Conservation (phyloP, 1,284 basidiomycete species). For the Microbotryum scabiosae region DNA sequence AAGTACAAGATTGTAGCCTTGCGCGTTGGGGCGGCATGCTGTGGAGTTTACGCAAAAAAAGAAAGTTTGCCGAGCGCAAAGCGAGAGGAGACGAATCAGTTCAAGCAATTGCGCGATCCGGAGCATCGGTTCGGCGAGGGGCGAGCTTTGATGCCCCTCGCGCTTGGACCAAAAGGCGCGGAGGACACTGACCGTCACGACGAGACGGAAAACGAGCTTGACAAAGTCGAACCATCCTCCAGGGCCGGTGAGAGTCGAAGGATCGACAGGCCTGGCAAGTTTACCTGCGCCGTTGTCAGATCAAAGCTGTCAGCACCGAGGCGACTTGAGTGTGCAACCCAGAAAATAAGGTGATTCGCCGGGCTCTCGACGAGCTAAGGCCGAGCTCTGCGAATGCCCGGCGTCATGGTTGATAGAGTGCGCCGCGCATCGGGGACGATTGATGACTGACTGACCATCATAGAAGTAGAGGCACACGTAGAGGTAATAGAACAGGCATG, state of each 20-base stretch:
- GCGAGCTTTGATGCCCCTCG: neutral
- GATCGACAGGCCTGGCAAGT: conserved; percentile 8
- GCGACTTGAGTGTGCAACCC: neutral
- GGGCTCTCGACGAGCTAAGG: neutral
- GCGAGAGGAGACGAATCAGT: neutral
- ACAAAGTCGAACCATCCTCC: conserved; percentile 28
- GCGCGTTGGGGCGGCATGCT: conserved; percentile 84
- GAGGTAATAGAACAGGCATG: conserved; percentile 90
- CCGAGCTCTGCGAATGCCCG: neutral
- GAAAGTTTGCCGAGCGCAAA: neutral
- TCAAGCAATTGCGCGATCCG: neutral
- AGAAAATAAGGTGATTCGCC: neutral
- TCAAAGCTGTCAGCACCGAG: neutral
- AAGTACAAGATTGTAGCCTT: conserved; percentile 85
- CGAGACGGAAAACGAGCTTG: conserved; percentile 24
- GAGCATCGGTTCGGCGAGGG: neutral
- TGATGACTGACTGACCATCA: conserved; percentile 71
- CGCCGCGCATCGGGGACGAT: neutral
- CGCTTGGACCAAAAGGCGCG: neutral
- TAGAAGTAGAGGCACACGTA: conserved; percentile 98
- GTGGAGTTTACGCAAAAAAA: neutral
- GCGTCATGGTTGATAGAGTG: conserved; percentile 6
- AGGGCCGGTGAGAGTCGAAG: conserved; percentile 10
- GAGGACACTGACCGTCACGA: conserved; percentile 15
- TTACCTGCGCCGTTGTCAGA: conserved; percentile 6